These are phyloP conservation scores for Candida freyschussii DNA, from an alignment of 1,139 yeast species.

Conservation along the genomic window DNA sequence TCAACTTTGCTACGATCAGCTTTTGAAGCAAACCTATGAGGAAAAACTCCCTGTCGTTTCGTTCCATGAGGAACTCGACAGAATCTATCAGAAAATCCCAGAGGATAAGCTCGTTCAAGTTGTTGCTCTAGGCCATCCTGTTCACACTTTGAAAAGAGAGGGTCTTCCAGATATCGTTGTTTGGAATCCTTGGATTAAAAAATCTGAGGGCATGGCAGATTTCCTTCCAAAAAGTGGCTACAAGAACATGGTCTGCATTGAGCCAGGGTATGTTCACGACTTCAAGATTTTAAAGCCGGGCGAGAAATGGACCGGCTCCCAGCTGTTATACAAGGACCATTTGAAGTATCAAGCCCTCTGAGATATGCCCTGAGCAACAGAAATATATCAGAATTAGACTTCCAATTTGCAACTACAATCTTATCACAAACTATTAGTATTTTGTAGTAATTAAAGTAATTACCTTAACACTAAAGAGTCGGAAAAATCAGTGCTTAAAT, in stretches of 20 bases:
- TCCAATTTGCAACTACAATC: no score
- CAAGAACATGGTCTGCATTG: constrained; percentile 86
- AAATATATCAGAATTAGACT: no score
- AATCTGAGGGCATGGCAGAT: constrained; percentile 76
- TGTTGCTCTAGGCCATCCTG: constrained; percentile 63
- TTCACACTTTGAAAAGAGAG: constrained; percentile 58
- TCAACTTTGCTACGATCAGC: constrained; percentile 67
- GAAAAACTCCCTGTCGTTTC: constrained; percentile 65
- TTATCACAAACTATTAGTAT: no score
- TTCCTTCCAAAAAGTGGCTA: constrained; percentile 83
- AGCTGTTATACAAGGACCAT: constrained; percentile 40
- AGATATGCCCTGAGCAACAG: not conserved
- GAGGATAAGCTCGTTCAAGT: constrained; percentile 55
- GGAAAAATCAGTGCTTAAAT: no score
- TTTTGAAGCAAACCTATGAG: constrained; percentile 53
- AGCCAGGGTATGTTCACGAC: constrained; percentile 82
- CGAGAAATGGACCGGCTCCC: constrained; percentile 65
- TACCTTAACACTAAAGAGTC: no score
- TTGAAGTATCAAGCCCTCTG: constrained; percentile 34
- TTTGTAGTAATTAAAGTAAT: no score
- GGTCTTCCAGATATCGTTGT: constrained; percentile 87
- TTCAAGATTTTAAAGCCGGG: constrained; percentile 63
- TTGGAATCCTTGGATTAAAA: constrained; percentile 96
- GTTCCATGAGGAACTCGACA: constrained; percentile 76
- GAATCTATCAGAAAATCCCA: constrained; percentile 66